A percentile compares a stretch with the other conserved stretches of the same genome.
Conservation (phyloP, 208 protist species). For the Trypanosoma melophagium region DNA sequence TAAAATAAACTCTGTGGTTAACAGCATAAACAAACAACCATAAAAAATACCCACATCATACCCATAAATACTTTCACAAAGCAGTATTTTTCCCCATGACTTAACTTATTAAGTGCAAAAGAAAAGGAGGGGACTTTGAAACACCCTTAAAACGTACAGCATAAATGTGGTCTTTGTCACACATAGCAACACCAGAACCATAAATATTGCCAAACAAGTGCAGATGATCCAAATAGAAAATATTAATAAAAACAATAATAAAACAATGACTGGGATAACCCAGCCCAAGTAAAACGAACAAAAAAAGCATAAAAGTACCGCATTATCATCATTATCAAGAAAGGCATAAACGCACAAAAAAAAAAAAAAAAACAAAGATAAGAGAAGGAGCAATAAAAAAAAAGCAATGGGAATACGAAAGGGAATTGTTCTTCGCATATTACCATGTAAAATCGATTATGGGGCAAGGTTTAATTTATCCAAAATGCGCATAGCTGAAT, state of each 20-base stretch:
- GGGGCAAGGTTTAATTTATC: constrained; percentile 32
- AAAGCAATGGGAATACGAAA: constrained; percentile 1
- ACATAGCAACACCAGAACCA: too few relatives aligned
- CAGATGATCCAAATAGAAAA: background rate
- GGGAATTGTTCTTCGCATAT: too few relatives aligned
- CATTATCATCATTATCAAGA: constrained; percentile 6
- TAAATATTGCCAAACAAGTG: background rate
- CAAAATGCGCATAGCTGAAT: constrained; percentile 43
- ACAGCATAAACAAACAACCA: too few relatives aligned
- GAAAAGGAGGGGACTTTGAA: too few relatives aligned
- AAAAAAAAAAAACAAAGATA: constrained; percentile 24
- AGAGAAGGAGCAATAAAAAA: constrained; percentile 8
- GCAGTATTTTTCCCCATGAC: too few relatives aligned
- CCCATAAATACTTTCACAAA: too few relatives aligned
- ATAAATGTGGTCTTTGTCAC: too few relatives aligned
- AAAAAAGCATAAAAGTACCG: background rate
- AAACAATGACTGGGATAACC: background rate
- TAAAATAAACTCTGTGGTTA: too few relatives aligned
- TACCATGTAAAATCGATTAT: too few relatives aligned
- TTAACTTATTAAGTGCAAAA: too few relatives aligned
- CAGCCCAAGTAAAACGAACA: background rate
- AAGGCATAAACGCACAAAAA: background rate
- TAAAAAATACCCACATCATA: too few relatives aligned
- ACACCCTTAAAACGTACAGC: too few relatives aligned
- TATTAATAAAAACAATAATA: constrained; percentile 1